Percentiles rank a stretch among this genome's conserved stretches.
These are phyloP conservation scores for Petunia axillaris DNA, from an alignment of 257 asterid species.

Conservation along the genomic window DNA sequence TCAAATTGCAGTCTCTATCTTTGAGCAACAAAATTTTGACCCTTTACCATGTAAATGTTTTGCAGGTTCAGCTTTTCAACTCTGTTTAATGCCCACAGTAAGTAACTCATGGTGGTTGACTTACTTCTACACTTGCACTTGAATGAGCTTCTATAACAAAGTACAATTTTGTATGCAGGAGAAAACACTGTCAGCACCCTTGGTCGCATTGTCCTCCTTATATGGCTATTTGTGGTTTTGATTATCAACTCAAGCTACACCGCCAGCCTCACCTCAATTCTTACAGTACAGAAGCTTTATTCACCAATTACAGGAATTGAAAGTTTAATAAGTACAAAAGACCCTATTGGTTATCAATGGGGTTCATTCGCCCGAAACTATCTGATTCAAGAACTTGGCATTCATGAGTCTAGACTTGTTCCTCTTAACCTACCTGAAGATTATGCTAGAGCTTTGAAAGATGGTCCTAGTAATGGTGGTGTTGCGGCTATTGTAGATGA, in stretches of 20 bases:
- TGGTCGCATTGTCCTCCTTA: slow-evolving; percentile 53
- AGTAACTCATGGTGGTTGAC: slow-evolving; percentile 25
- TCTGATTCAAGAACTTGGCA: slow-evolving; percentile 50
- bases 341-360: slow-evolving; percentile 55
- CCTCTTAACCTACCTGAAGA: slow-evolving; percentile 62
- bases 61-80: slow-evolving; percentile 52
- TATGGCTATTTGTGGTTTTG: slow-evolving; percentile 70
- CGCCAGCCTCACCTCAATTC: slow-evolving; percentile 71
- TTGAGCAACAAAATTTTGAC: background rate
- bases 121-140: background rate
- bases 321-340: slow-evolving; percentile 41
- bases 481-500: slow-evolving; percentile 64
- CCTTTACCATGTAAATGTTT: slow-evolving; percentile 12
- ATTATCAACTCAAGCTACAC: slow-evolving; percentile 66
- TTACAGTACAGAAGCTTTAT: slow-evolving; percentile 62
- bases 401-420: slow-evolving; percentile 55
- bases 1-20: background rate
- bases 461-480: slow-evolving; percentile 58
- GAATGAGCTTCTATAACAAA: background rate
- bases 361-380: slow-evolving; percentile 64
- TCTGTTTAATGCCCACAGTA: slow-evolving; percentile 43
- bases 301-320: slow-evolving; percentile 63
- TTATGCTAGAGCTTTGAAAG: slow-evolving; percentile 51
- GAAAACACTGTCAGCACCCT: slow-evolving; percentile 55
- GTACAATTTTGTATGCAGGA: slow-evolving; percentile 40